Conservation (phyloP, 441 rosid genomes). For the Biscutella auriculata region DNA sequence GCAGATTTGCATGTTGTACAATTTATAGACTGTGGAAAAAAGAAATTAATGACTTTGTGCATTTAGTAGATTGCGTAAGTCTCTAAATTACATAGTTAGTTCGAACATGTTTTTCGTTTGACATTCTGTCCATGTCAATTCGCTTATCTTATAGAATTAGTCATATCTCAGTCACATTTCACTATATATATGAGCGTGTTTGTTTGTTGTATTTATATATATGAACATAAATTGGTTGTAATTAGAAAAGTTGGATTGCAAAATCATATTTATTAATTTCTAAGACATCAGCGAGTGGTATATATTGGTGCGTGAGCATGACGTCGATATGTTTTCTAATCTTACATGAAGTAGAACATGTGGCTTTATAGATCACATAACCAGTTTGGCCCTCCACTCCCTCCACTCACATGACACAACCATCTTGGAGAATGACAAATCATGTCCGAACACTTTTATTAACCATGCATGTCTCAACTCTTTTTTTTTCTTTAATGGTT, state of each 20-base stretch:
- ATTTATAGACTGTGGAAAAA: background rate
- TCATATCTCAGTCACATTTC: background rate
- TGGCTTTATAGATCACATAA: no score
- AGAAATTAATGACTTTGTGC: background rate
- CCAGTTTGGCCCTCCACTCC: no score
- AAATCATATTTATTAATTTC: background rate
- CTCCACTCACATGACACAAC: no score
- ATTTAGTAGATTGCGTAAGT: constrained; percentile 7
- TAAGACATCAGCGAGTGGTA: background rate
- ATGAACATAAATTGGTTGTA: background rate
- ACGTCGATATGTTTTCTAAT: no score
- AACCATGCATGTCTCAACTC: no score
- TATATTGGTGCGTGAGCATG: no score
- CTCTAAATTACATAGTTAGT: background rate
- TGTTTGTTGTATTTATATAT: background rate
- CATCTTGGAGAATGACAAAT: no score
- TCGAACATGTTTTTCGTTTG: constrained; percentile 10
- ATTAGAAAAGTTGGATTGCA: background rate
- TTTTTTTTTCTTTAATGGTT: no score
- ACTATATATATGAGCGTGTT: background rate
- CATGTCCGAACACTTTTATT: no score
- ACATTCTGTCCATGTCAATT: constrained; percentile 14
- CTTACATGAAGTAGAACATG: background rate
- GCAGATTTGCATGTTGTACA: background rate
- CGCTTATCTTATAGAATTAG: background rate